Base-by-base conservation (phyloP, 306 rosid genomes). In the Morella rubra region DNA sequence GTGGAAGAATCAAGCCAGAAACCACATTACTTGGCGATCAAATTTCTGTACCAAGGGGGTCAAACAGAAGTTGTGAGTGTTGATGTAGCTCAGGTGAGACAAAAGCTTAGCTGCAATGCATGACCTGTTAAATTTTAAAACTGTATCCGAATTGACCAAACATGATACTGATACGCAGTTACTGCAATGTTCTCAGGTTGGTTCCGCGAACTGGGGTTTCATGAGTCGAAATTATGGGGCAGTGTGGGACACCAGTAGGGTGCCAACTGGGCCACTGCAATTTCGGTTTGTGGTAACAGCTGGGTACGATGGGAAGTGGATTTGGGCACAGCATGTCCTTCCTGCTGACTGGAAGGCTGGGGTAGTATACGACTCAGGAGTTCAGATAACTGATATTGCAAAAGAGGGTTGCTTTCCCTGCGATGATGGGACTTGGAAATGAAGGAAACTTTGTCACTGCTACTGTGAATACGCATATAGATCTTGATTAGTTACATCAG, bases 1-100 rank as follows among this genome's bases (percentile, higher is more conserved):
- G 99, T 95, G 72, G 99, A 92, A 74, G 99, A 92, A 83, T 87
- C 90, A 76, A 95, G 99, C 87, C 66, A 81, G 67, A 91, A 87
- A 67, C 86, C 96, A n/a, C 12, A 80, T 54, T 92, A 84, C 51
- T 74, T 95, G 4, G 92, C 93, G 12, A 74, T 95, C 22, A 88
- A 83, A 85, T 77, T 95, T 64, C 73, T 95, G 81, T 90, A 88
- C 58, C 97, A 95, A 82, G 99, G 99, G 1, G 99, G 99, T 74
- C 98, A 95, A 86, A 95, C 99, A 1, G 99, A 92, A 82, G 91
- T 95, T 7, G 98, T 85, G 0, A 84, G n/a, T 6, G 89, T 89
- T 52, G 97, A 95, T 66, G 90, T 95, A 27, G 99, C 99, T 79
- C 84, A 85, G 92, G 98, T 93, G 70, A 44, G 82, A 56, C 68